Evolutionary conservation across 2,329 filamentous ascomycete genomes (phyloP).

Genomic region (Rasamsonia emersonii): DNA sequence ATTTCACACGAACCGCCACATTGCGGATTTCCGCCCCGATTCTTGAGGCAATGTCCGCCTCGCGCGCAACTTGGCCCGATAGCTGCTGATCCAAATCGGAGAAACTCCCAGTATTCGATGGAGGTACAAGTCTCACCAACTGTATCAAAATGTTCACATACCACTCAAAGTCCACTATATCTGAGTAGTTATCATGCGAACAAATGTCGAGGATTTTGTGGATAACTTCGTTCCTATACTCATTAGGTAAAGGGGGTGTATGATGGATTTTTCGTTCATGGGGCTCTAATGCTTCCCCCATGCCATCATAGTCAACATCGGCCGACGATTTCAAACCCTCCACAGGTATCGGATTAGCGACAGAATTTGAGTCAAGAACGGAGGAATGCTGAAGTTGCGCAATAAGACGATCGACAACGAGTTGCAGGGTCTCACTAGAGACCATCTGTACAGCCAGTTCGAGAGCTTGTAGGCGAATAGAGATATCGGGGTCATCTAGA

Average conservation of each 20-base stretch:
- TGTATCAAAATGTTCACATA: slow-evolving; percentile 87
- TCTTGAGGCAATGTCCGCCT: slow-evolving; percentile 21
- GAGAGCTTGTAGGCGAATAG: slow-evolving; percentile 84
- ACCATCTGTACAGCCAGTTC: slow-evolving; percentile 94
- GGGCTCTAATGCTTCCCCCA: slow-evolving; percentile 47
- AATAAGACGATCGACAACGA: slow-evolving; percentile 79
- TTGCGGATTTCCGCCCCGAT: slow-evolving; percentile 85
- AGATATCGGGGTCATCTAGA: slow-evolving; percentile 91
- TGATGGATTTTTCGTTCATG: slow-evolving; percentile 42
- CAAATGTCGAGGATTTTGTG: slow-evolving; percentile 80
- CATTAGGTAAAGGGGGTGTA: slow-evolving; percentile 63
- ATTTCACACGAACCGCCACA: slow-evolving; percentile 83
- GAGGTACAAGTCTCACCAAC: slow-evolving; percentile 57
- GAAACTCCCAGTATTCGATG: slow-evolving; percentile 12
- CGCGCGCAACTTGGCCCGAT: slow-evolving; percentile 8
- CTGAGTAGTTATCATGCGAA: slow-evolving; percentile 76
- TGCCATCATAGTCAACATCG: slow-evolving; percentile 50
- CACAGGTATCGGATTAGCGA: slow-evolving; percentile 26
- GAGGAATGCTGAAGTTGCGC: slow-evolving; percentile 66
- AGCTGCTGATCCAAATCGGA: slow-evolving; percentile 11
- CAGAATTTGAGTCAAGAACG: slow-evolving; percentile 44
- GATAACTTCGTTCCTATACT: slow-evolving; percentile 79
- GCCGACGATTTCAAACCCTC: slow-evolving; percentile 40
- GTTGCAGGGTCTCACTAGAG: slow-evolving; percentile 71
- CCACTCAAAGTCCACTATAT: slow-evolving; percentile 90